Evolutionary conservation across 306 rosid species (phyloP), one percentile per base, ranked within the genome.

Genomic region (Casuarina cunninghamiana): DNA sequence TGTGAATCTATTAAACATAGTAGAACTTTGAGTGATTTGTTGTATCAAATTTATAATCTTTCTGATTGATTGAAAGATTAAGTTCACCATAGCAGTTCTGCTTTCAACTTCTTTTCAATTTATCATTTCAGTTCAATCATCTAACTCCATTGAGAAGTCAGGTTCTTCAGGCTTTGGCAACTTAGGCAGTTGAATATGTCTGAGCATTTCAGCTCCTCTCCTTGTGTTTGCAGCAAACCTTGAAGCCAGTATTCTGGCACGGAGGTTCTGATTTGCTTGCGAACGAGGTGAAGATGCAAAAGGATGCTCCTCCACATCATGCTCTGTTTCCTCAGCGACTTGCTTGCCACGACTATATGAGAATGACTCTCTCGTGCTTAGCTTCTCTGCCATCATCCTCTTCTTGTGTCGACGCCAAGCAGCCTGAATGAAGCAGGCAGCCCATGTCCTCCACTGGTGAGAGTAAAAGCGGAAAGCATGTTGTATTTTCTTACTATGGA

Each of bases 371-470:
- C 60, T 76, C 79, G 83, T 65, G 80, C 95, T 89, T 53, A 90
- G 97, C 51, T 79, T 84, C 83, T 79, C 83, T 6, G 91, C 91
- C 35, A 89, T 26, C 65, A 45, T 57, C 72, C 92, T 76, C 84
- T 90, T 92, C 85, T 88, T 89, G 88, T 75, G 78, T 37, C 95
- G 86, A 54, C 88, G 94, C 98, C 98, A 94, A 0, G 93, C 95
- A 12, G 79, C 92, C 81, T 94, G 97, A 77, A 94, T 88, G 90
- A 92, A 89, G 82, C 98, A 94, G 15, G 97, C 89, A 6, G 93
- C 97, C 98, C 98, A 92, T 10, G 98, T 94, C 73, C 97, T 91
- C 98, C 98, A 94, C 32, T 92, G 98, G 80, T 92, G 44, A 16
- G 98, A 94, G 89, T 92, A 94, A 89, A 90, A 92, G 37, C 97